Evolutionary conservation across 225 moss, liverwort and hornwort genomes (phyloP), one percentile per base, ranked within the genome.

Genomic region (Rhytidiadelphus loreus): DNA sequence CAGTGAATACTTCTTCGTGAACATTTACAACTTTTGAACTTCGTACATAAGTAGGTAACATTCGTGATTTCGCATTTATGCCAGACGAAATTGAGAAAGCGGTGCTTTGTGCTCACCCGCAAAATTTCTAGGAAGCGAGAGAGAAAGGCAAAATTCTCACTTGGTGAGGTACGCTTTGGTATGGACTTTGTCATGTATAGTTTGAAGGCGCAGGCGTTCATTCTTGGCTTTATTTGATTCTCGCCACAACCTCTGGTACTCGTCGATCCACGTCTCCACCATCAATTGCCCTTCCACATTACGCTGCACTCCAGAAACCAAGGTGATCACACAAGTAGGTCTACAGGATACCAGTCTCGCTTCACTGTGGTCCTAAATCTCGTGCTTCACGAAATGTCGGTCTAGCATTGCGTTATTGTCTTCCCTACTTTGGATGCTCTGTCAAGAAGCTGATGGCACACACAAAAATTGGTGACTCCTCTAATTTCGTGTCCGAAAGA

Each of bases 181-280:
- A 80, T 94, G 94, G 81, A 92, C 94, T 92, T 91, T 94, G 80
- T 92, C 89, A 75, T 94, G 94, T 70, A 94, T 91, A 25, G 82
- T 80, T 91, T 94, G 94, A 76, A 94, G 91, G 60, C 94, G 94
- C 63, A 90, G 63, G n/a, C 94, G 94, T 77, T 94, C 94, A 63
- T 83, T 89, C 77, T 92, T 94, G 55, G 92, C 94, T 84, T 90
- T 92, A 73, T 80, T 74, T 48, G 92, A 92, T 75, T 94, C 94
- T 62, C 90, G 89, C 81, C 84, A 83, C 61, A 94, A 90, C 82
- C 91, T 94, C 71, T 91, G 87, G 59, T 91, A 94, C 81, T 94
- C 94, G 35, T 94, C 91, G 80, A 87, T 90, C 94, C 94, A 94
- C 24, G 91, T 94, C 88, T 92, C 91, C 62, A 94, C 91, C 87